Base-by-base conservation (phyloP, 2,329 filamentous ascomycete genomes). In the Ophiocordyceps camponoti-floridani region DNA sequence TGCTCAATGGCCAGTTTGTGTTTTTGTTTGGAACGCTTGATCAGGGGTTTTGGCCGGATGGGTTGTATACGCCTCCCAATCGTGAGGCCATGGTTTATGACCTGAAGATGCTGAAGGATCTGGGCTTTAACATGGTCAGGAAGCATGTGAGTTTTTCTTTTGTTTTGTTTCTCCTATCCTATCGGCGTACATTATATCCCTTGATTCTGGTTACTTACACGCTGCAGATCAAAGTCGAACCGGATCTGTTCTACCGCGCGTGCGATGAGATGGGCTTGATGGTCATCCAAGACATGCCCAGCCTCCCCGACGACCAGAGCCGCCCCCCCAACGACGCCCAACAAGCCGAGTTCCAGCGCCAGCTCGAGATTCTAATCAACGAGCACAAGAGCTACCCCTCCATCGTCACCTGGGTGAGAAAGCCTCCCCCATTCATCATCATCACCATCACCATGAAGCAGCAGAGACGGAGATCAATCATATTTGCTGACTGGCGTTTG, bases 211-310 rank as follows among this genome's bases (percentile, higher is more conserved):
- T 2, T 43, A n/a, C 38, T 43, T n/a, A 16, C 40, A 66, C 2
- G 18, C 1, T 30, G 6, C 14, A 63, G 72, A 79, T 82, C 62
- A 83, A 83, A 58, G 66, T 82, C 7, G 79, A 82, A 51, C 68
- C 74, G 0, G 75, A 77, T 12, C 57, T 84, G 7, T 84, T 78
- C 56, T 84, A 84, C 54, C 69, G 71, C 16, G 77, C 79, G 4
- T 80, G 76, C 46, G 80, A 84, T 43, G 66, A 75, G 47, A 57
- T 84, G 2, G 80, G 80, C 1, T 56, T 83, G 14, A 56, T 84
- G 26, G 68, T 84, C 6, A 75, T 84, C 42, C 80, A 84, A 54
- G 81, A 84, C 48, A 84, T 84, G 80, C 79, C 79, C 0, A 70
- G 77, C 2, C 59, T 82, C 45, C 55, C 65, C 40, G 54, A 51